phyloP scores from a whole-genome alignment of 2,329 filamentous ascomycete genomes.

The Colletotrichum sp. region DNA sequence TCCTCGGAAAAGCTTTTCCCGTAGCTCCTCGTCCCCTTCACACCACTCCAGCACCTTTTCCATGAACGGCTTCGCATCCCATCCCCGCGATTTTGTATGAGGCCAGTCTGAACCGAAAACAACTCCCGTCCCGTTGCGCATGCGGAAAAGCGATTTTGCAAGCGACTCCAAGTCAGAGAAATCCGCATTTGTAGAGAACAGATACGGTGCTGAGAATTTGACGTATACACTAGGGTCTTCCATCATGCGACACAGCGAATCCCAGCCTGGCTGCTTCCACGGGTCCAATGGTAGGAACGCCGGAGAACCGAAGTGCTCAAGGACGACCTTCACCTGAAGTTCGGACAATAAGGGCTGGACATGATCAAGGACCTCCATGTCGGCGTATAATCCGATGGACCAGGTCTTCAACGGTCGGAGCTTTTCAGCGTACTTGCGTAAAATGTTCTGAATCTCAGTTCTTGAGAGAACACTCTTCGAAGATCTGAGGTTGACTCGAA shows the following conservation, averaged over 20 bases:
- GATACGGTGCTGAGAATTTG: background rate
- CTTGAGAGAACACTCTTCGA: background rate
- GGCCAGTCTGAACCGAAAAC: background rate
- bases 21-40: background rate
- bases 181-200: background rate
- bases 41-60: background rate
- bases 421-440: background rate
- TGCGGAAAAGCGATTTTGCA: background rate
- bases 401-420: background rate
- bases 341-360: background rate
- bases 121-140: background rate
- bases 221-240: background rate
- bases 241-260: background rate
- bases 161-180: background rate
- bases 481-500: background rate
- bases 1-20: background rate
- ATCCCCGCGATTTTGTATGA: background rate
- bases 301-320: background rate
- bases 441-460: rapidly evolving
- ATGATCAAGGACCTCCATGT: background rate
- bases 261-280: background rate
- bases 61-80: background rate
- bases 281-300: background rate
- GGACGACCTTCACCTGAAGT: background rate
- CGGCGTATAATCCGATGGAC: background rate